Evolutionary conservation across 75 land plant genomes (phyloP).

Genomic region (Chamaecyparis obtusa): DNA sequence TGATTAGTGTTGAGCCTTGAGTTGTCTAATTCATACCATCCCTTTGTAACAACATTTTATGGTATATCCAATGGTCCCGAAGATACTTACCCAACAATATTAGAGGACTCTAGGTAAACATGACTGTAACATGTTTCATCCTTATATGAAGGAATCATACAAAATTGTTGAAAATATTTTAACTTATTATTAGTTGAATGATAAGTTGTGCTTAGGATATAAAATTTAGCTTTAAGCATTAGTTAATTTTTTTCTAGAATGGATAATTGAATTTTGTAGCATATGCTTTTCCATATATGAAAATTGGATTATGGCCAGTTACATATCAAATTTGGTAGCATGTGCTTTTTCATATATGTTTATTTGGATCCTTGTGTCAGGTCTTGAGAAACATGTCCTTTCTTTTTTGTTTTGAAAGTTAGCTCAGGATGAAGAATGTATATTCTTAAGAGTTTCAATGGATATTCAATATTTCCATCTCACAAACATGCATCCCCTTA

Average conservation of each 20-base stretch:
- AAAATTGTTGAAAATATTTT: neutral
- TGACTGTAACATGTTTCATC: neutral
- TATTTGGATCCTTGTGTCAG: neutral
- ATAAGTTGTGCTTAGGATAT: too few species aligned
- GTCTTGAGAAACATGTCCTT: neutral
- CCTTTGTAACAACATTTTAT: neutral
- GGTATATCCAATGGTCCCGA: neutral
- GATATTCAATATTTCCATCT: neutral
- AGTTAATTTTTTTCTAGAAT: neutral
- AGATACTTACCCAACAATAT: neutral
- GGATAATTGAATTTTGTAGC: neutral
- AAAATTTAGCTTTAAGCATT: too few species aligned
- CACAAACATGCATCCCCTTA: neutral
- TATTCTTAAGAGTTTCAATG: neutral
- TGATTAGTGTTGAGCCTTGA: neutral
- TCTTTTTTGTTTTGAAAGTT: neutral
- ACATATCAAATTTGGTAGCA: too few species aligned
- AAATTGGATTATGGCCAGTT: too few species aligned
- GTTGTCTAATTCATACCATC: neutral
- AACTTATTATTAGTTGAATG: neutral
- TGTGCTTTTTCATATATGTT: neutral
- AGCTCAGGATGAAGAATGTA: neutral
- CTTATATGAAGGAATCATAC: neutral
- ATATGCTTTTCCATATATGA: neutral
- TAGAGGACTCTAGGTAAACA: neutral